Evolutionary conservation across 352 stramenopile genomes (phyloP).

Genomic region (Phytophthora citricola): DNA sequence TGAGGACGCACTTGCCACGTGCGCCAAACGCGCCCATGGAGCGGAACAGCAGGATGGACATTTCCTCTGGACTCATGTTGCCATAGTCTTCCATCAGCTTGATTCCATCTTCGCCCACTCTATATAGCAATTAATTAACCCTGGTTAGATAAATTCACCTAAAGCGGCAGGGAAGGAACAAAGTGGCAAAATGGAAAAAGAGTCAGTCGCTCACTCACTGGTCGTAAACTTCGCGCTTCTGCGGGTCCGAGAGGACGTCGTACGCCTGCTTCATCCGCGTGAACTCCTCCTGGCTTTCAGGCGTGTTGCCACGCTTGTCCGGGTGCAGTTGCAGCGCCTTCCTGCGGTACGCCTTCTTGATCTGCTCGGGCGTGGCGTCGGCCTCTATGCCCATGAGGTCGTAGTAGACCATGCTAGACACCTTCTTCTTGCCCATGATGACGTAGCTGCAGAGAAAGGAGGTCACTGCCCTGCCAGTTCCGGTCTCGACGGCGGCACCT

Average conservation of each 20-base stretch:
- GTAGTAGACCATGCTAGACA: slow-evolving; percentile 80
- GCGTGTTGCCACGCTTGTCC: slow-evolving; percentile 87
- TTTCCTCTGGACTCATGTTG: slow-evolving; percentile 81
- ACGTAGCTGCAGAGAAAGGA: slow-evolving; percentile 1
- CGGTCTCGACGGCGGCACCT: slow-evolving; percentile 3
- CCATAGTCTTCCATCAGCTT: slow-evolving; percentile 90
- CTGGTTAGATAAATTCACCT: slow-evolving; percentile 1
- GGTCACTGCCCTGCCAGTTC: not conserved
- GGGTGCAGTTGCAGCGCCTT: slow-evolving; percentile 94
- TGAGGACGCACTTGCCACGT: slow-evolving; percentile 73
- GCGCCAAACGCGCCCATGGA: slow-evolving; percentile 77
- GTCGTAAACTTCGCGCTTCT: slow-evolving; percentile 87
- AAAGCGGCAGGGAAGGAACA: not conserved
- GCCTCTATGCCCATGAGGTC: slow-evolving; percentile 80
- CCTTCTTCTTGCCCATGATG: slow-evolving; percentile 66
- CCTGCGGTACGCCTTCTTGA: slow-evolving; percentile 94
- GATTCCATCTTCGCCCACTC: slow-evolving; percentile 88
- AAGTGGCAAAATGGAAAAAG: slow-evolving; percentile 5
- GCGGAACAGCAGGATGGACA: slow-evolving; percentile 71
- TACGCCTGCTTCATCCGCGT: slow-evolving; percentile 93
- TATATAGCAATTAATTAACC: slow-evolving; percentile 20
- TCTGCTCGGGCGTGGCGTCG: slow-evolving; percentile 79
- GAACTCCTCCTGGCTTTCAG: slow-evolving; percentile 91
- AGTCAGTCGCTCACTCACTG: slow-evolving; percentile 41
- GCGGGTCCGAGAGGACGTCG: slow-evolving; percentile 91